phyloP scores from a whole-genome alignment of 441 rosid genomes.

The Capsella rubella region DNA sequence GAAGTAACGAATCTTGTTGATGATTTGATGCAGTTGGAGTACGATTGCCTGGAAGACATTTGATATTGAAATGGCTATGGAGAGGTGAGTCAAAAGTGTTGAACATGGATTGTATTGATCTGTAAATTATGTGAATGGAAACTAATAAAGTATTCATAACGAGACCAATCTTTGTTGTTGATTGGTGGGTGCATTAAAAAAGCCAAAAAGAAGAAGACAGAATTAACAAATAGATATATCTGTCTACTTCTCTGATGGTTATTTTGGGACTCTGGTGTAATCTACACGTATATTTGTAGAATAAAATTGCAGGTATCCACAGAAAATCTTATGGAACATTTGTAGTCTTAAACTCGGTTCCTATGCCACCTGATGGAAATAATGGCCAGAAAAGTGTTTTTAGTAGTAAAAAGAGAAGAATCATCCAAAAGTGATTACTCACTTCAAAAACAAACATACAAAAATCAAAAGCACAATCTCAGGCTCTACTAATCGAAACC shows the following conservation, averaged over 20 bases:
- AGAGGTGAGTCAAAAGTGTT: slow-evolving; percentile 28
- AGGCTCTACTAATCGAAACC: not conserved
- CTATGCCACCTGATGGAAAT: not conserved
- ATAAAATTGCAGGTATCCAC: slow-evolving; percentile 1
- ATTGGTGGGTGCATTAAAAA: slow-evolving; percentile 8
- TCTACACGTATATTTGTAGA: slow-evolving; percentile 1
- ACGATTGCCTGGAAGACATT: slow-evolving; percentile 27
- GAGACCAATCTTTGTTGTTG: slow-evolving; percentile 4
- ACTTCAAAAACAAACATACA: slow-evolving; percentile 5
- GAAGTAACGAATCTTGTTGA: slow-evolving; percentile 12
- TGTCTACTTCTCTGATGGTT: not conserved
- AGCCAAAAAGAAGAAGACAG: not conserved
- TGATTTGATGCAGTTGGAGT: slow-evolving; percentile 43
- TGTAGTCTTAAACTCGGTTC: not conserved
- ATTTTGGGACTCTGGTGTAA: not conserved
- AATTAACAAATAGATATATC: slow-evolving; percentile 2
- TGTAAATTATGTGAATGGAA: slow-evolving; percentile 22
- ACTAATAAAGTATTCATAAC: no score
- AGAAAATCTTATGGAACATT: not conserved
- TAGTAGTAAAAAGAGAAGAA: slow-evolving; percentile 2
- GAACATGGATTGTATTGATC: slow-evolving; percentile 4
- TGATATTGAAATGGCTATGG: slow-evolving; percentile 22
- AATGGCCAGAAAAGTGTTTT: not conserved
- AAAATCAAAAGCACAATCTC: not conserved
- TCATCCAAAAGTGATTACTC: not conserved